phyloP scores from a whole-genome alignment of 345 rosid genomes.

The Euphorbia lathyris region DNA sequence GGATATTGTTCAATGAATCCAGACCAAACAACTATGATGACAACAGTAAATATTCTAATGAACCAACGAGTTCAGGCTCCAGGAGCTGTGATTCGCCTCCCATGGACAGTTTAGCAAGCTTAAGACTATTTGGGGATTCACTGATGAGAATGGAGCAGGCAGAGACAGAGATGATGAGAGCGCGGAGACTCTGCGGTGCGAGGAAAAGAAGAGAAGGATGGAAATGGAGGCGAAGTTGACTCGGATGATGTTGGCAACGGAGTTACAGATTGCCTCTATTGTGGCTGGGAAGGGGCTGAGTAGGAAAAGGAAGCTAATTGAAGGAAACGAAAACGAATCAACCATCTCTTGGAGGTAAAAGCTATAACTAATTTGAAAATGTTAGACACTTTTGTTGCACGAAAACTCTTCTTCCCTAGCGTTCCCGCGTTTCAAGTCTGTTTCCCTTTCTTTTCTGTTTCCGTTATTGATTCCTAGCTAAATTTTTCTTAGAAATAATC shows the following conservation, averaged over 20 bases:
- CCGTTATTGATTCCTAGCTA: too few relatives aligned
- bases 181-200: conserved; percentile 50
- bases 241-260: conserved; percentile 48
- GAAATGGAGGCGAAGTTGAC: conserved; percentile 55
- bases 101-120: conserved; percentile 26
- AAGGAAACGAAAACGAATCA: conserved; percentile 21
- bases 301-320: conserved; percentile 52
- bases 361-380: not conserved
- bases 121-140: conserved; percentile 47
- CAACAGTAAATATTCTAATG: conserved; percentile 25
- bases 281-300: conserved; percentile 18
- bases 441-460: too few relatives aligned
- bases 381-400: too few relatives aligned
- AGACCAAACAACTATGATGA: not conserved
- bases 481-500: too few relatives aligned
- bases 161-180: conserved; percentile 61
- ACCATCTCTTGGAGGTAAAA: conserved; percentile 26
- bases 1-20: conserved; percentile 17
- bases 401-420: too few relatives aligned
- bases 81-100: conserved; percentile 16
- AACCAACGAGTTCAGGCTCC: conserved; percentile 15
- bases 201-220: conserved; percentile 43
- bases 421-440: too few relatives aligned
- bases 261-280: conserved; percentile 41
- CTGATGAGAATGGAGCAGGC: conserved; percentile 40